Evolutionary conservation across 2,329 filamentous ascomycete species (phyloP), one percentile per base, ranked within the genome.

Genomic region (Colletotrichum tamarilloi): DNA sequence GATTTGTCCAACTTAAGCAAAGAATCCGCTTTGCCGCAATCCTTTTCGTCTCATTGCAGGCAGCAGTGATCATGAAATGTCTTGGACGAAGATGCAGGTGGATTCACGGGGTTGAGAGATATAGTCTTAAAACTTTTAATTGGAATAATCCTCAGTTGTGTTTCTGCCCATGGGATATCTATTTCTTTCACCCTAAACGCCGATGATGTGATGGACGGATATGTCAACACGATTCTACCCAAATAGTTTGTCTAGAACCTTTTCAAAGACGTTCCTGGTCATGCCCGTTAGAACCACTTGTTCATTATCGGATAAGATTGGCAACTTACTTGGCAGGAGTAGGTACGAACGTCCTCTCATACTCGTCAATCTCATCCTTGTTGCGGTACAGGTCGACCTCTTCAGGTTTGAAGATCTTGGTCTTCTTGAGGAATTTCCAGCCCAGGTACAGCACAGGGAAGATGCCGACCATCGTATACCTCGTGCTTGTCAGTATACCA

Each of bases 381-480:
- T 92, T 91, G 64, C 88, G 87, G 14, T 86, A 80, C 30, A 94
- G 81, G 79, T 95, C 92, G 1, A 92, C 88, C 65, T 94, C 89
- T 16, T 87, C 82, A 0, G 90, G 85, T 70, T 85, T 87, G 64
- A 86, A 79, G 72, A 89, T 87, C 66, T 86, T 89, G 0, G 92
- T 94, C 78, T 86, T 88, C 80, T 93, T 91, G 70, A 91, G 76
- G 7, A 94, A 35, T 81, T 96, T 97, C 91, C 93, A 96, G 6
- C 89, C 90, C 3, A 92, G 55, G 79, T 90, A 95, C 2, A 96
- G 83, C 0, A 91, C 76, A 0, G 93, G 93, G 78, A 94, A 94
- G 2, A 95, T 82, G 5, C 88, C 89, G 63, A 95, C 89, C 87
- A 94, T 94, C 62, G 91, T 90, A 81, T 95, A 95, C 3, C 71